Evolutionary conservation across 768 basidiomycete species (phyloP).

Genomic region (Kwoniella dejecticola): DNA sequence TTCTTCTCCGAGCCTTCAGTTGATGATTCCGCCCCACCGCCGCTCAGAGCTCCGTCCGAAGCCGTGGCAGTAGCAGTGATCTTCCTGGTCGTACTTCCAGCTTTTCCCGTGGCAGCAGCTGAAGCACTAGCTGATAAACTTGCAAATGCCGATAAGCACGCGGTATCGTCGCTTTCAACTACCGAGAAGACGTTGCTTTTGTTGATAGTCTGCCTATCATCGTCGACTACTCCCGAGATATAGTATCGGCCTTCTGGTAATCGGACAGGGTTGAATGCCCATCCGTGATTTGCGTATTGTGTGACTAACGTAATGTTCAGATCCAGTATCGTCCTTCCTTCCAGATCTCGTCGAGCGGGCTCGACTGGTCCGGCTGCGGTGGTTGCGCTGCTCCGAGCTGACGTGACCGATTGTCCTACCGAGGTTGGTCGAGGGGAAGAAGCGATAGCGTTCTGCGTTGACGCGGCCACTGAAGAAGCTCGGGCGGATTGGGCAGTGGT

Average conservation of each 20-base stretch:
- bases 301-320: slow-evolving; percentile 31
- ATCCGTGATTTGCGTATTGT: slow-evolving; percentile 23
- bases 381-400: background rate
- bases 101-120: background rate
- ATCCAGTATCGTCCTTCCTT: slow-evolving; percentile 17
- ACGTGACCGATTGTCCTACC: background rate
- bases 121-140: slow-evolving; percentile 11
- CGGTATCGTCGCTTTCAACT: slow-evolving; percentile 22
- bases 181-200: slow-evolving; percentile 25
- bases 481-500: background rate
- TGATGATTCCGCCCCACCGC: background rate
- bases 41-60: background rate
- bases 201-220: slow-evolving; percentile 6
- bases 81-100: background rate
- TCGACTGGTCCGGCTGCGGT: background rate
- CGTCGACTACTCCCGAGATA: slow-evolving; percentile 22
- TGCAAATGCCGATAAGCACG: slow-evolving; percentile 28
- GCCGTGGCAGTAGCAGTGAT: slow-evolving; percentile 1
- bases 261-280: slow-evolving; percentile 22
- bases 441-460: background rate
- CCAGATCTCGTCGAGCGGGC: background rate
- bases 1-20: background rate
- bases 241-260: slow-evolving; percentile 33
- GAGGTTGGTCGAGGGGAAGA: slow-evolving; percentile 8
- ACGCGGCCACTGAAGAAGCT: background rate